Base-by-base conservation (phyloP, 2,329 filamentous ascomycete species). In the Apiospora koreana region DNA sequence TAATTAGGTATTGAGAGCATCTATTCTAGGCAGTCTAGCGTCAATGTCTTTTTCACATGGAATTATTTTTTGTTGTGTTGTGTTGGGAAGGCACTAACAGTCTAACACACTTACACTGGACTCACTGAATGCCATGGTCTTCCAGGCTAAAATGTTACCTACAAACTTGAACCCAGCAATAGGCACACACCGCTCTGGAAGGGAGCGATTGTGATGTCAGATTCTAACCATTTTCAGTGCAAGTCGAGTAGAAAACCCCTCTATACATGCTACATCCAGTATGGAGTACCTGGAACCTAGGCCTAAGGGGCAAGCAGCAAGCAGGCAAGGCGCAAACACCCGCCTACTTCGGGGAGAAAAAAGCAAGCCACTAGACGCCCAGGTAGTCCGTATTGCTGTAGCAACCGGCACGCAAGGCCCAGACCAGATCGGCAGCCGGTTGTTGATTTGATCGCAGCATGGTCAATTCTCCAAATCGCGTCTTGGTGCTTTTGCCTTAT, bases 381-480 rank as follows among this genome's bases (percentile, higher is more conserved):
- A n/a, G n/a, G n/a, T n/a, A 58, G 54, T 18, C 54, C 5, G 18
- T n/a, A 28, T 62, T 28, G 54, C 54, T n/a, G 18, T 62, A 62
- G 54, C 54, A 62, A 62, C 54, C 54, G 54, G 54, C 31, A 38
- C 3, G 54, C 31, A 62, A n/a, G 50, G 28, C 18, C 31, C 54
- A 62, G 31, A 8, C 54, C 18, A 62, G 54, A 62, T 62, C 50
- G 50, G 28, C 50, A 58, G 14, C 50, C 48, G 50, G 28, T 58
- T 58, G 54, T 62, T 62, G 54, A 62, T 62, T n/a, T 35, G 54
- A 31, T 62, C 54, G 54, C 54, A 62, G 35, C 54, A 35, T 38
- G 54, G 54, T 38, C 54, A n/a, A 62, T 62, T 62, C 54, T 38
- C 54, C 54, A 35, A 38, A 38, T 38, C 65, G 65, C 65, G 65